Conservation (phyloP, 768 basidiomycete species). For the Naematelia encephala region DNA sequence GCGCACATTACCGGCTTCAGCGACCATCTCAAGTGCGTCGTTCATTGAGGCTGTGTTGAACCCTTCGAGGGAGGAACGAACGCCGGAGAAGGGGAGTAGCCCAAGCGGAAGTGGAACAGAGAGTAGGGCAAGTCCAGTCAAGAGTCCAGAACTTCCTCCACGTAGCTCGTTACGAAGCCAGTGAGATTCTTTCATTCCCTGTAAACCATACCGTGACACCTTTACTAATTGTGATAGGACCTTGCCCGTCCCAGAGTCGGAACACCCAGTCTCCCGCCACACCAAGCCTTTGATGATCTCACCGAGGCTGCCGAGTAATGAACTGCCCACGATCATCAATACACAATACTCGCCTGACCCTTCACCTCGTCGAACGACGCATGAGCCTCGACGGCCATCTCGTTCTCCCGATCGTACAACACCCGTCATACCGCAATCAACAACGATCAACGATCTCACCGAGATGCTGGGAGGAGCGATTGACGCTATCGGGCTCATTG, state of each 20-base stretch:
- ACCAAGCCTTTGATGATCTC: background rate
- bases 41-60: constrained; percentile 1
- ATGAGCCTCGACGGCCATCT: constrained; percentile 17
- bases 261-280: background rate
- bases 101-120: constrained; percentile 10
- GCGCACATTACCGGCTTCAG: constrained; percentile 24
- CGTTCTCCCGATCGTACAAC: constrained; percentile 21
- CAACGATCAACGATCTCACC: constrained; percentile 38
- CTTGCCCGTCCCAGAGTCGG: background rate
- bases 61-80: background rate
- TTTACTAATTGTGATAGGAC: background rate
- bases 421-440: constrained; percentile 8
- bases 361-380: constrained; percentile 7
- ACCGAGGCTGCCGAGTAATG: background rate
- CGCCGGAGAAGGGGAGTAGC: constrained; percentile 7
- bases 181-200: constrained; percentile 32
- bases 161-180: constrained; percentile 25
- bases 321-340: constrained; percentile 27
- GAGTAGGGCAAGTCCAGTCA: constrained; percentile 15
- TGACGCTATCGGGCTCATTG: constrained; percentile 42
- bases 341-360: constrained; percentile 18
- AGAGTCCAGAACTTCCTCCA: constrained; percentile 38
- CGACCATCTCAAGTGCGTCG: constrained; percentile 6
- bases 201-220: background rate
- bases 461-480: constrained; percentile 46